Evolutionary conservation across 805 yeast species (phyloP).

Genomic region (Ogataea corticis): DNA sequence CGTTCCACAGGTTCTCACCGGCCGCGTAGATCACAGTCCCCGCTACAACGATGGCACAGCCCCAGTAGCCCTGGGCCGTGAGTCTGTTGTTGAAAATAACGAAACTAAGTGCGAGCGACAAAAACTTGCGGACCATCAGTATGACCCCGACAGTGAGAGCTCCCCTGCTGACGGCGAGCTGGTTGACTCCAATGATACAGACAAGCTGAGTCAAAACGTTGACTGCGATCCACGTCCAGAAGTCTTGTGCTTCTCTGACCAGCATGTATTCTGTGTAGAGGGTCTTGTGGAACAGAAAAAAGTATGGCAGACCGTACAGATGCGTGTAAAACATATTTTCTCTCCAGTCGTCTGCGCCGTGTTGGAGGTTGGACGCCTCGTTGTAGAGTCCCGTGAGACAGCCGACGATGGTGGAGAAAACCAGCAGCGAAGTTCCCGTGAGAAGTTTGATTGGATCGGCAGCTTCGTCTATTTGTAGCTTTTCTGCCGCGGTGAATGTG

Average conservation of each 20-base stretch:
- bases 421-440: conserved; percentile 43
- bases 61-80: conserved; percentile 40
- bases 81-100: conserved; percentile 50
- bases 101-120: conserved; percentile 58
- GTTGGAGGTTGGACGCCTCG: conserved; percentile 48
- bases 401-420: conserved; percentile 49
- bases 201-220: conserved; percentile 57
- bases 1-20: not conserved
- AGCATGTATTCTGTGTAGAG: conserved; percentile 17
- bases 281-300: conserved; percentile 38
- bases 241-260: not conserved
- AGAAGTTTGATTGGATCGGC: conserved; percentile 2
- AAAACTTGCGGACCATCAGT: conserved; percentile 59
- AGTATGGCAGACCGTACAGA: conserved; percentile 54
- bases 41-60: conserved; percentile 50
- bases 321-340: conserved; percentile 66
- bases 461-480: not conserved
- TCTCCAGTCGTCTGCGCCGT: conserved; percentile 55
- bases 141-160: conserved; percentile 66
- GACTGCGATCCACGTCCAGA: conserved; percentile 32
- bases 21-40: conserved; percentile 53
- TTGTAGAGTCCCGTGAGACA: conserved; percentile 60
- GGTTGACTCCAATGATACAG: conserved; percentile 70
- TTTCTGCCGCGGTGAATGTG: not conserved
- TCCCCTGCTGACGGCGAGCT: conserved; percentile 54